Evolutionary conservation across 2,329 filamentous ascomycete genomes (phyloP), one percentile per base, ranked within the genome.

Genomic region (Fusarium domesticum): DNA sequence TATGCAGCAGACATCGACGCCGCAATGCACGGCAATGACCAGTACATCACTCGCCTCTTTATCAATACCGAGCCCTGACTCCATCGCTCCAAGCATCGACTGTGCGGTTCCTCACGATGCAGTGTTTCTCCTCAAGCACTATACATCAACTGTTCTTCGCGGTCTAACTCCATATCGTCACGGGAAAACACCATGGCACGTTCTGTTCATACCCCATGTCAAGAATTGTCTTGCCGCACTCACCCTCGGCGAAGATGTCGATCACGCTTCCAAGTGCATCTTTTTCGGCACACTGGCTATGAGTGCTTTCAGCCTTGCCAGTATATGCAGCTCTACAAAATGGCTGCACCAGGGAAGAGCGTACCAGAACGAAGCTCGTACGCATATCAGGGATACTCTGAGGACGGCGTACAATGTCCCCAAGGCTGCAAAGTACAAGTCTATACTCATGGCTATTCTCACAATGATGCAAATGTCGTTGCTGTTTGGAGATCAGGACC

Each of bases 151-250:
- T 1, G 42, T 54, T 2, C 51, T 54, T 5, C 45, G 42, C 1
- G 52, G 51, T 0, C 11, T 54, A 2, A 55, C 52, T 0, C 52
- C 52, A 1, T 54, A 55, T 16, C 41, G 39, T 1, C 52, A 54
- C 6, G 55, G 52, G 25, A 54, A 54, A 2, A 54, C 51, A 4
- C 52, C 51, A 0, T 54, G 52, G 51, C 52, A 54, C 10, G 20
- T 55, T 0, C 35, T 54, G 0, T 54, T 54, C 1, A 25, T 54
- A 0, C 52, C 52, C 0, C 48, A 53, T 6, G 40, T 49, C 3
- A 54, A 54, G 7, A 39, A 42, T 8, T 54, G 52, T 4, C 10
- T 54, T 2, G 52, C 51, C 0, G 52, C 52, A 2, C 10, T 54
- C 0, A 55, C 51, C 0, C 23, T 54, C 0, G 51, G 51, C 0